Evolutionary conservation across 345 rosid species (phyloP).

Genomic region (thale cress (Arabidopsis thaliana)): TAIR10.1 NC_003071.7:12218501-12219000

Average conservation of each 20-base stretch:
- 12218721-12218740: slow-evolving; percentile 99
- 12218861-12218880: neutral
- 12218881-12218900: neutral
- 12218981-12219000: slow-evolving; percentile 1
- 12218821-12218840: slow-evolving; percentile 1
- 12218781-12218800: slow-evolving; percentile 11
- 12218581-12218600: slow-evolving; percentile 12
- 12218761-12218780: neutral
- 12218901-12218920: too few species aligned
- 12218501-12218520: neutral
- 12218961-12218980: neutral
- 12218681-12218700: slow-evolving; percentile 96
- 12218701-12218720: slow-evolving; percentile 90
- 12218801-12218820: neutral
- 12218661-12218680: slow-evolving; percentile 95
- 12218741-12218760: slow-evolving; percentile 56
- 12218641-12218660: slow-evolving; percentile 74
- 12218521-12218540: neutral
- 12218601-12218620: slow-evolving; percentile 2
- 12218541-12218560: slow-evolving; percentile 3
- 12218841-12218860: neutral
- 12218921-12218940: too few species aligned
- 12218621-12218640: slow-evolving; percentile 3
- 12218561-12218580: neutral
- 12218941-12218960: neutral